Evolutionary conservation across 2,329 filamentous ascomycete genomes (phyloP).

Genomic region (Monosporascus sp.): DNA sequence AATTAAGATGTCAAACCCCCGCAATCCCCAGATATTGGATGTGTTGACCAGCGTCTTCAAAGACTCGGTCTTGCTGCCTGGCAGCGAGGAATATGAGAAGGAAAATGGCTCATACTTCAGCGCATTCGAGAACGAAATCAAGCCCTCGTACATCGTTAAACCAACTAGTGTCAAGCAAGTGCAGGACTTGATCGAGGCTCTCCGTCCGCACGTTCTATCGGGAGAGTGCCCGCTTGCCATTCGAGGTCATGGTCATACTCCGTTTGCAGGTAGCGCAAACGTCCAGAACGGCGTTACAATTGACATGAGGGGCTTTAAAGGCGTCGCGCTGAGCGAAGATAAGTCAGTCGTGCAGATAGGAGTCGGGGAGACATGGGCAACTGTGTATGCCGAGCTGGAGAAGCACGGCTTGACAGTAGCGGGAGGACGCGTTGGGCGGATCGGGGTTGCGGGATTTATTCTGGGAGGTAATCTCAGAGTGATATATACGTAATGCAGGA

Average conservation of each 20-base stretch:
- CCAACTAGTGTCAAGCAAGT: slow-evolving; percentile 8
- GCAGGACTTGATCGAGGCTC: slow-evolving; percentile 4
- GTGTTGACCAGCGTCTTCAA: not conserved
- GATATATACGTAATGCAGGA: not conserved
- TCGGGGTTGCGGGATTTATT: slow-evolving; percentile 10
- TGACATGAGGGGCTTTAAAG: slow-evolving; percentile 11
- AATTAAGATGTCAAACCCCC: not conserved
- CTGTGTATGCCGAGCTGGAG: slow-evolving; percentile 10
- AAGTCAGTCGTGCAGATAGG: slow-evolving; percentile 7
- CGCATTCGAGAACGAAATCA: slow-evolving; percentile 15
- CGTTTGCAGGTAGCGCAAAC: slow-evolving; percentile 12
- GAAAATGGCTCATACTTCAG: slow-evolving; percentile 17
- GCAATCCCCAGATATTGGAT: not conserved
- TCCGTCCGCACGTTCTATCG: slow-evolving; percentile 8
- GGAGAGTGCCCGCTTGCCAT: slow-evolving; percentile 8
- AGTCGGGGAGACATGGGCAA: slow-evolving; percentile 10
- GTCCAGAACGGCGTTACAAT: slow-evolving; percentile 14
- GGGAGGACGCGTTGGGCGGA: slow-evolving; percentile 7
- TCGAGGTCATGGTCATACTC: slow-evolving; percentile 11
- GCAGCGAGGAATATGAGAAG: slow-evolving; percentile 11
- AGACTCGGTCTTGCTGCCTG: slow-evolving; percentile 11
- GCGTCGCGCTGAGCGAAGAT: slow-evolving; percentile 8
- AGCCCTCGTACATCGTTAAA: slow-evolving; percentile 11
- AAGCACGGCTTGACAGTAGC: slow-evolving; percentile 8
- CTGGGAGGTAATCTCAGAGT: slow-evolving; percentile 4